phyloP scores from a whole-genome alignment of 2,329 filamentous ascomycete species.

The Sporothrix brunneoviolacea region DNA sequence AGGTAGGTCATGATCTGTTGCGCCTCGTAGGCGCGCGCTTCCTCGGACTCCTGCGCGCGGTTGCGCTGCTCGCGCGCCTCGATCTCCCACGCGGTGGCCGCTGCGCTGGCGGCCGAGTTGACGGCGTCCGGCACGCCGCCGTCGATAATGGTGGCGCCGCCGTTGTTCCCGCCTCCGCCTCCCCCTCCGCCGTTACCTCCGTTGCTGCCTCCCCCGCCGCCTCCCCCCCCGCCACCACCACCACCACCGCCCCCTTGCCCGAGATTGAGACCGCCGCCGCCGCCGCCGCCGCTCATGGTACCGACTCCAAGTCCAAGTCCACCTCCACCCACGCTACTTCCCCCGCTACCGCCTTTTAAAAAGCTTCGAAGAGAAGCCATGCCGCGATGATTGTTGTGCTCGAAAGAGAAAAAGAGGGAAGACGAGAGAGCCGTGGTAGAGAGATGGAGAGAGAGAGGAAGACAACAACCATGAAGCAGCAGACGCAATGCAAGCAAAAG shows the following conservation, averaged over 20 bases:
- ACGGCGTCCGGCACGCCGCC: neutral
- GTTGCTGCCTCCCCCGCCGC: too few species aligned
- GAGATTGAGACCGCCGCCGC: neutral
- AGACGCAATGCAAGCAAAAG: too few species aligned
- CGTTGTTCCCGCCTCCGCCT: neutral
- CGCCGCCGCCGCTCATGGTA: neutral
- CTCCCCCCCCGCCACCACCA: neutral
- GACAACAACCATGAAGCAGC: neutral
- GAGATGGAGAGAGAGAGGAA: neutral
- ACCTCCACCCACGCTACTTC: neutral
- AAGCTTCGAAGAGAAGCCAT: neutral
- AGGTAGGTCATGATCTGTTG: neutral
- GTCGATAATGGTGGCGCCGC: neutral
- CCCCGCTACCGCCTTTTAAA: neutral
- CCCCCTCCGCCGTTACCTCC: neutral
- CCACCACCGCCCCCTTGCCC: too few species aligned
- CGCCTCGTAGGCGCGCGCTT: neutral
- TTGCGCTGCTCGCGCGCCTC: slow-evolving; percentile 1
- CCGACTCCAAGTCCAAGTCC: neutral
- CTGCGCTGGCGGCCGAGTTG: too few species aligned
- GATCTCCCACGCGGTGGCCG: neutral
- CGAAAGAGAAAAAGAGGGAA: neutral
- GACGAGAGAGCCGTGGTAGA: too few species aligned
- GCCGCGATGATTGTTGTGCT: neutral
- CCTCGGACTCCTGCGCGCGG: neutral